Base-by-base conservation (phyloP, 192 early-diverging fungal species). In the Entomortierella lignicola region DNA sequence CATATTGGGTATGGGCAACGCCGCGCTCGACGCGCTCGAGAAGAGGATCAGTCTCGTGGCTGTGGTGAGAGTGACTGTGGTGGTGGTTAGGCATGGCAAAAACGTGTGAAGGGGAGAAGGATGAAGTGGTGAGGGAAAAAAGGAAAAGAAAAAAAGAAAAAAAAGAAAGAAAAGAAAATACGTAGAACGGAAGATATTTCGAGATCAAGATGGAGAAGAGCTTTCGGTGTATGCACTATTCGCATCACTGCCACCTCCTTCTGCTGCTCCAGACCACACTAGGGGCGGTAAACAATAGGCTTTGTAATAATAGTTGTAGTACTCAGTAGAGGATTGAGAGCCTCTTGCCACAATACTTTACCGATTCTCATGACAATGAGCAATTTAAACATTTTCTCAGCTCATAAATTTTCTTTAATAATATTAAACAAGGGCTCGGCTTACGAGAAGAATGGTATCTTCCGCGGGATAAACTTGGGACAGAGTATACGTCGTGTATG, bases 11-110 rank as follows among this genome's bases (percentile, higher is more conserved):
- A 29, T 41, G 60, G 44, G 23, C 39, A 26, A 56, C 43, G 25
- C 64, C 72, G 47, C 60, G 60, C 48, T 77, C 73, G 55, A 32
- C 65, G 48, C 66, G 73, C 60, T 77, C 73, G 17, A 77, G 52
- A 47, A 77, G 73, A 69, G 73, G 66, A 15, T 77, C 73, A n/a
- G 73, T 69, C 73, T 77, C 73, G 44, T 56, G 55, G 29, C 47
- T 13, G 63, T 75, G 55, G 58, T 34, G 59, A 56, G 34, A 7
- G 34, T 7, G 34, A 37, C n/a, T n/a, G n/a, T 66, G 55, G 55
- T 18, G 42, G 43, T 59, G 59, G 66, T 69, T 59, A 64, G 56
- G 47, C 63, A 66, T 74, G 37, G 66, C 54, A 37, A 25, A 54
- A 44, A n/a, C 31, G 13, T 52, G 44, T 69, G 44, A n/a, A 37